Conservation (phyloP, 805 yeast genomes). For the Blastobotrys parvus region DNA sequence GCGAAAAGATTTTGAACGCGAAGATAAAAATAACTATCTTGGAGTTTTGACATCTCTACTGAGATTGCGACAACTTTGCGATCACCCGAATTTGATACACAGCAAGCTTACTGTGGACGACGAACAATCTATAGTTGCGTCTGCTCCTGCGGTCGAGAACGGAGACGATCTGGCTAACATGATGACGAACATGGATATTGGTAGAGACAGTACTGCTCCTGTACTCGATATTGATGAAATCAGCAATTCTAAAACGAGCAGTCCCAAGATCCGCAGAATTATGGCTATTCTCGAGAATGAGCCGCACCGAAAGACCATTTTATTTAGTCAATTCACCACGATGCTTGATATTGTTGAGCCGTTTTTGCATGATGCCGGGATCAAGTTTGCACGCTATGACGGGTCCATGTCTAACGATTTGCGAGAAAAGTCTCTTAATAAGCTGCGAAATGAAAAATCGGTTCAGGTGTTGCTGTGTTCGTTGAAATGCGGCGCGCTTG, state of each 20-base stretch:
- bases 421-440: slow-evolving; percentile 27
- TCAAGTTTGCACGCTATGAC: slow-evolving; percentile 29
- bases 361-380: slow-evolving; percentile 25
- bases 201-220: not conserved
- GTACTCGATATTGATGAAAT: not conserved
- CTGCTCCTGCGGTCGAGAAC: slow-evolving; percentile 10
- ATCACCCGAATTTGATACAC: slow-evolving; percentile 20
- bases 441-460: slow-evolving; percentile 25
- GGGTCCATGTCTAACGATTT: slow-evolving; percentile 28
- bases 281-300: slow-evolving; percentile 29
- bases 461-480: slow-evolving; percentile 34
- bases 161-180: slow-evolving; percentile 24
- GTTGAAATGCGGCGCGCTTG: slow-evolving; percentile 37
- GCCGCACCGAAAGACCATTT: slow-evolving; percentile 34
- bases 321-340: slow-evolving; percentile 37
- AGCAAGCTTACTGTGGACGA: slow-evolving; percentile 8
- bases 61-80: slow-evolving; percentile 33
- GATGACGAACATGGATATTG: slow-evolving; percentile 19
- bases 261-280: slow-evolving; percentile 32
- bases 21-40: slow-evolving; percentile 19
- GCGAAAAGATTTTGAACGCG: too few relatives aligned
- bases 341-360: slow-evolving; percentile 29
- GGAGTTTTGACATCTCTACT: slow-evolving; percentile 26
- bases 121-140: slow-evolving; percentile 16
- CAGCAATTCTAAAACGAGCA: slow-evolving; percentile 17